Evolutionary conservation across 169 alveolate genomes (phyloP).

Genomic region (Babesia ovata): DNA sequence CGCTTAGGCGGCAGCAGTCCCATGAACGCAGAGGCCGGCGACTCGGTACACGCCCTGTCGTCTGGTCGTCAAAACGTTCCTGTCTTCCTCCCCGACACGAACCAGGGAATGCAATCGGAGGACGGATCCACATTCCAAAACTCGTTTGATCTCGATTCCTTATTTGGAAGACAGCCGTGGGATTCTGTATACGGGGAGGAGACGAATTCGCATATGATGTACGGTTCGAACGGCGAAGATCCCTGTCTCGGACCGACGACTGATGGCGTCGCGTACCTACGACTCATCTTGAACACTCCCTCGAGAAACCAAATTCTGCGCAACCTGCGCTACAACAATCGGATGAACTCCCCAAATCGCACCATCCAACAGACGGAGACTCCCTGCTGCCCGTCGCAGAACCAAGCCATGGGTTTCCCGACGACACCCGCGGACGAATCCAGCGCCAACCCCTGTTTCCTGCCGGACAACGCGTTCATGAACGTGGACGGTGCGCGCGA

Average conservation of each 20-base stretch:
- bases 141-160: neutral
- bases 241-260: neutral
- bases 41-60: neutral
- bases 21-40: neutral
- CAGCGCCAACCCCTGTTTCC: neutral
- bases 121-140: neutral
- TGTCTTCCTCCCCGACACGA: conserved; percentile 1
- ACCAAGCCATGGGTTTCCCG: neutral
- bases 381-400: neutral
- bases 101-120: neutral
- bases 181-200: conserved; percentile 7
- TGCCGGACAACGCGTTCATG: conserved; percentile 36
- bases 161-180: conserved; percentile 2
- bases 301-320: conserved; percentile 27
- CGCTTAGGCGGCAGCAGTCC: conserved; percentile 3
- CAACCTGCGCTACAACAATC: conserved; percentile 25
- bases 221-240: neutral
- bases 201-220: neutral
- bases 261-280: conserved; percentile 31
- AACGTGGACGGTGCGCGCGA: conserved; percentile 20
- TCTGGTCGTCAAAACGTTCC: conserved; percentile 4
- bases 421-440: neutral
- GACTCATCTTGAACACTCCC: conserved; percentile 32
- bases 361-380: conserved; percentile 7
- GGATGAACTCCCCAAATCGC: conserved; percentile 10